These are phyloP conservation scores for Phytophthora hybrid DNA, from an alignment of 352 stramenopile species.

Conservation along the genomic window DNA sequence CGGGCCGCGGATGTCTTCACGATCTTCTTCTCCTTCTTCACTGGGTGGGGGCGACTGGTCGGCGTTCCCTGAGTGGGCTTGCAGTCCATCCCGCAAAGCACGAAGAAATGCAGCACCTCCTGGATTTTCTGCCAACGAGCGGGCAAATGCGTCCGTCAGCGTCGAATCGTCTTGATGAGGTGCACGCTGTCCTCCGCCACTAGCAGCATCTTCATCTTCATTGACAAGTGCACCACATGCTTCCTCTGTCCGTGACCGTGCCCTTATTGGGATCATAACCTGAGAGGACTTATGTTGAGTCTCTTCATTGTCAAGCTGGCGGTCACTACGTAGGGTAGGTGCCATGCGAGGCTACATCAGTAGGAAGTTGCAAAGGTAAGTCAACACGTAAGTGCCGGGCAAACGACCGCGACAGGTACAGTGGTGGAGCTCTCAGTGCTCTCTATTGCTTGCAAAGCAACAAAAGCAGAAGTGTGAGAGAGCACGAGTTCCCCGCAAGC, in stretches of 20 bases:
- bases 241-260: background rate
- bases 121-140: background rate
- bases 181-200: background rate
- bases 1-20: background rate
- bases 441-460: conserved; percentile 1
- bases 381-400: background rate
- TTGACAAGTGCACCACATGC: background rate
- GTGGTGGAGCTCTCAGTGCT: background rate
- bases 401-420: background rate
- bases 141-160: background rate
- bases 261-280: background rate
- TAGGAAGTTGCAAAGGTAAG: background rate
- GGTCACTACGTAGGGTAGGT: background rate
- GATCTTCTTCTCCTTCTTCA: background rate
- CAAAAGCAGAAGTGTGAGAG: background rate
- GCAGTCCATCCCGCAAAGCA: background rate
- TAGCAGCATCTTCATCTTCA: background rate
- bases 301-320: too few relatives aligned
- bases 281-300: background rate
- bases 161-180: background rate
- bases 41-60: background rate
- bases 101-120: background rate
- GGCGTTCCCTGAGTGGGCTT: background rate
- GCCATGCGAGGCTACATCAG: background rate
- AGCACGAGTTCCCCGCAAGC: background rate